Evolutionary conservation across 2,329 filamentous ascomycete species (phyloP), one percentile per base, ranked within the genome.

Genomic region (Talaromyces sp.): DNA sequence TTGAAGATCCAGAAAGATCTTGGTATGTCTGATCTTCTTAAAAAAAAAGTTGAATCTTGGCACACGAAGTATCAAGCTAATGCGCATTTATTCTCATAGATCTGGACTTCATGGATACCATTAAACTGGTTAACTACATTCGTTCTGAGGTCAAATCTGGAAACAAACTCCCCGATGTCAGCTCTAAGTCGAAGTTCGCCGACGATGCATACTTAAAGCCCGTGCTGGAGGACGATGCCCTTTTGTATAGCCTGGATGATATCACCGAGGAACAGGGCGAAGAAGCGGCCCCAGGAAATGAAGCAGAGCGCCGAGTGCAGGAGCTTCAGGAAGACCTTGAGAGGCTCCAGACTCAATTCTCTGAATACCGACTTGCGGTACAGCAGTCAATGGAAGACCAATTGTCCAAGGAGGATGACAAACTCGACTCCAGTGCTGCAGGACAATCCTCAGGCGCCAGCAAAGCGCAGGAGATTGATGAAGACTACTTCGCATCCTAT

Each of bases 211-310:
- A 86, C 67, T 79, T 99, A 53, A 88, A 89, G 67, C 94, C 94
- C 0, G 86, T 91, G 3, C 75, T 99, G 7, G 87, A 94, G 53
- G 91, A 97, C 61, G 94, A 99, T 70, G 89, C 92, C 3, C 78
- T 97, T 48, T 84, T 99, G 29, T 91, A 95, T 68, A 89, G 84
- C 51, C 79, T 99, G 17, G 93, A 96, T 58, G 94, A 97, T 57
- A 78, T 96, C 9, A 75, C 78, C 33, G 72, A 78, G 24, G 72
- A 74, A 11, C 63, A 73, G 14, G 70, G 64, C 2, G 60, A 61
- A 4, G 63, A 58, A 35, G 62, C 52, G 17, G 56, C 52, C 48
- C 56, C 55, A 57, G 68, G 57, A 61, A 71, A 66, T 17, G 67
- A 70, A 24, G 71, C 78, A 17, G 73, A 82, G 36, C 66, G 76